Evolutionary conservation across 2,329 filamentous ascomycete species (phyloP), one percentile per base, ranked within the genome.

Genomic region (Zymoseptoria pseudotritici): DNA sequence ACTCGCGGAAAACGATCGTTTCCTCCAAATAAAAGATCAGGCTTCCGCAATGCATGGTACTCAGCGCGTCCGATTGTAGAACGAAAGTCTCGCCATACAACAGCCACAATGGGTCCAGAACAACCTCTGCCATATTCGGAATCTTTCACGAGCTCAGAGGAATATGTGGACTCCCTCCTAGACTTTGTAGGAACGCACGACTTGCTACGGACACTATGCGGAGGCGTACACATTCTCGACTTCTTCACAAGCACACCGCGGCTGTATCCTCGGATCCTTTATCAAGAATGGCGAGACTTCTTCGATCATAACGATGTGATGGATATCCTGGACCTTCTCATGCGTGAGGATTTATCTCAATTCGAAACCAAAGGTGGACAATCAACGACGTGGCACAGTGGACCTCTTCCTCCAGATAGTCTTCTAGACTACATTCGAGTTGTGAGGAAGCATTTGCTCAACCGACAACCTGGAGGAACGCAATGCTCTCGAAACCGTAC

Each of bases 171-270:
- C 24, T 86, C 86, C 19, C 83, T 97, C 11, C 80, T 97, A 24
- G 73, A 84, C 20, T 96, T 97, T 69, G 83, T 86, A 1, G 86
- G 86, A 5, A 86, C 85, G 2, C 89, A 88, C 53, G 83, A 87
- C 57, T 80, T 91, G 1, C 91, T 97, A 67, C 88, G 90, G 65
- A 90, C 90, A 24, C 81, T 99, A n/a, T 96, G 91, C 71, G 94
- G 94, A 57, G 92, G 93, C n/a, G 90, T 97, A 0, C 94, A 99
- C 72, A 92, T 99, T 63, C 82, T 97, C 59, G 94, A 99, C 73
- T 97, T 99, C 76, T 91, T 97, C 77, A 97, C 91, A 2, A 84
- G 85, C 50, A 84, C 91, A 54, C 90, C 91, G 4, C 88, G 91
- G 64, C 81, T 97, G 0, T 99, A 96, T 73, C 84, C 88, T 56